Evolutionary conservation across 352 stramenopile species (phyloP), one percentile per base, ranked within the genome.

Genomic region (Phytophthora melonis): DNA sequence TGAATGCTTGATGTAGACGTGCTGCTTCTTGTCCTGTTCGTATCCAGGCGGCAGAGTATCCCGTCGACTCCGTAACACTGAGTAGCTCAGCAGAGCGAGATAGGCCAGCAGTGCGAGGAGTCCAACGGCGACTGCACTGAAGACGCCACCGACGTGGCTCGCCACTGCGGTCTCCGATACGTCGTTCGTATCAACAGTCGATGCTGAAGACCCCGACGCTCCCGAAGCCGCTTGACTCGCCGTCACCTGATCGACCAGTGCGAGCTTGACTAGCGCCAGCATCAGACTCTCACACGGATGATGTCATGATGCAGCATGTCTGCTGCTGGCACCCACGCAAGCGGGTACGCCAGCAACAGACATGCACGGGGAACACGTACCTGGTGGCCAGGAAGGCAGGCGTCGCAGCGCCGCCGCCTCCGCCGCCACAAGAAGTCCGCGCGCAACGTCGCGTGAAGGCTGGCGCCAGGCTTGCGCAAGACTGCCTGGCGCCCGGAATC

Each of bases 1-100:
- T 43, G 23, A 25, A 7, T 63, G 39, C 4, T 54, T 63, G 57
- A 65, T 55, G 39, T 65, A 65, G 25, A 56, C 58, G 21, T 55
- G 21, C 19, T 36, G 36, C 39, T 63, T 36, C 57, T 56, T 65
- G 56, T 39, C 14, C 13, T 18, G 41, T 11, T 14, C 41, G 41
- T 19, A 41, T 41, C 34, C 34, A 41, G 34, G 9, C 34, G 34
- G 34, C 10, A 16, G 34, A 4, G 36, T 43, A 6, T 30, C 32
- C 34, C 23, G 23, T 16, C 36, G 57, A 54, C 57, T n/a, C 25
- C 16, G 39, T 41, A 65, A 43, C 16, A 53, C 43, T 7, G 43
- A 45, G 43, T 23, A 56, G 18, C 43, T 43, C 18, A 56, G 16
- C 41, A 55, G 41, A 6, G 57, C 57, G 34, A 63, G 11, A 23